These are phyloP conservation scores for Nicotiana obtusifolia DNA, from an alignment of 257 asterid genomes.

Conservation along the genomic window DNA sequence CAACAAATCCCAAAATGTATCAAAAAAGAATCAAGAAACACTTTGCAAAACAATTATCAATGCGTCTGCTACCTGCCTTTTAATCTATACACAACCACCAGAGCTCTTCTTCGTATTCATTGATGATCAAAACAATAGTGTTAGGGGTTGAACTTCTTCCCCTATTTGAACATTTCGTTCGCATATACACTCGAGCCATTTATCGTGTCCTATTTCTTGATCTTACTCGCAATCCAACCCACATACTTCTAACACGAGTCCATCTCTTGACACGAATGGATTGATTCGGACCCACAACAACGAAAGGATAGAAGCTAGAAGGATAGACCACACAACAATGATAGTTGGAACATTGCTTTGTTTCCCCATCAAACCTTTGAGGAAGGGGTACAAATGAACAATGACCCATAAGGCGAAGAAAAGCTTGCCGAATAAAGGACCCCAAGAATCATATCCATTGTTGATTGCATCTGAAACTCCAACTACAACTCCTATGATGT, in stretches of 20 bases:
- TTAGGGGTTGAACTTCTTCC: constrained; percentile 6
- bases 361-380: constrained; percentile 61
- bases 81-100: constrained; percentile 12
- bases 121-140: not conserved
- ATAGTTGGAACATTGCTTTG: constrained; percentile 55
- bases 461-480: constrained; percentile 55
- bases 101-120: not conserved
- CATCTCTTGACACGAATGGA: constrained; percentile 47
- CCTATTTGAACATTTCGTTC: not conserved
- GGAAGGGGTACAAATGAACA: constrained; percentile 61
- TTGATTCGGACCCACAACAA: constrained; percentile 61
- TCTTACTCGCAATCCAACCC: constrained; percentile 51
- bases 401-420: constrained; percentile 65
- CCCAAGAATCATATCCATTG: constrained; percentile 60
- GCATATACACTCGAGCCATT: constrained; percentile 8
- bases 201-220: not conserved
- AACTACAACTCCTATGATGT: constrained; percentile 48
- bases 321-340: constrained; percentile 56
- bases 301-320: constrained; percentile 61
- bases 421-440: constrained; percentile 49
- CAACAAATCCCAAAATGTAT: constrained; percentile 10
- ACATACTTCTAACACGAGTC: constrained; percentile 47
- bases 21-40: constrained; percentile 14
- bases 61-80: constrained; percentile 10
- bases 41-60: constrained; percentile 13